These are phyloP conservation scores for Ammopiptanthus mongolicus DNA, from an alignment of 306 rosid genomes.

Conservation along the genomic window DNA sequence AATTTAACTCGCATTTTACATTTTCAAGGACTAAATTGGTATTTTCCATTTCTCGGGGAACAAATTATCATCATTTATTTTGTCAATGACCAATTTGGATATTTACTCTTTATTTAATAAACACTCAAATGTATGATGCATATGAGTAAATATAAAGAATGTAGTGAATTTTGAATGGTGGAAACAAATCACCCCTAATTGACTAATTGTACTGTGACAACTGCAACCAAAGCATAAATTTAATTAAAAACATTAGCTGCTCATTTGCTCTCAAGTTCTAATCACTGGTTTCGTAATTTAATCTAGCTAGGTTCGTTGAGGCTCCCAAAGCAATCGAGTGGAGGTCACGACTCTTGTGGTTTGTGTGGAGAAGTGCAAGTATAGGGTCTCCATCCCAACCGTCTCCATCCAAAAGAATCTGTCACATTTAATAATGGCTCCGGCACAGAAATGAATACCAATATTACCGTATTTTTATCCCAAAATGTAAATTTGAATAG, in stretches of 20 bases:
- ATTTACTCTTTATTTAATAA: too few relatives aligned
- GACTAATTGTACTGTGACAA: conserved; percentile 18
- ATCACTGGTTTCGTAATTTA: neutral
- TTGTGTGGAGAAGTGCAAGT: conserved; percentile 17
- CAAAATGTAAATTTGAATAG: neutral
- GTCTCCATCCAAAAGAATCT: conserved; percentile 32
- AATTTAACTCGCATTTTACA: too few relatives aligned
- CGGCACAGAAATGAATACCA: neutral
- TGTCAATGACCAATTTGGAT: too few relatives aligned
- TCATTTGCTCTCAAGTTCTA: neutral
- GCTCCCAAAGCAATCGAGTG: neutral
- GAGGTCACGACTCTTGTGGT: conserved; percentile 1
- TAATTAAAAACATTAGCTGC: too few relatives aligned
- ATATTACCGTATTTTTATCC: neutral
- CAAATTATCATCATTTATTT: too few relatives aligned
- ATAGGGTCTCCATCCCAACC: conserved; percentile 23
- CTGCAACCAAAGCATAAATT: neutral
- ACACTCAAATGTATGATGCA: too few relatives aligned
- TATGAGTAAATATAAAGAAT: too few relatives aligned
- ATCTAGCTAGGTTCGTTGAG: neutral
- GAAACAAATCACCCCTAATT: too few relatives aligned
- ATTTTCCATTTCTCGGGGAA: too few relatives aligned
- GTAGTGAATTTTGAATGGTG: too few relatives aligned
- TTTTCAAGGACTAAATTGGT: too few relatives aligned
- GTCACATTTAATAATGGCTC: conserved; percentile 24